Conservation (phyloP, 2,329 filamentous ascomycete genomes). For the Beauveria asiatica region DNA sequence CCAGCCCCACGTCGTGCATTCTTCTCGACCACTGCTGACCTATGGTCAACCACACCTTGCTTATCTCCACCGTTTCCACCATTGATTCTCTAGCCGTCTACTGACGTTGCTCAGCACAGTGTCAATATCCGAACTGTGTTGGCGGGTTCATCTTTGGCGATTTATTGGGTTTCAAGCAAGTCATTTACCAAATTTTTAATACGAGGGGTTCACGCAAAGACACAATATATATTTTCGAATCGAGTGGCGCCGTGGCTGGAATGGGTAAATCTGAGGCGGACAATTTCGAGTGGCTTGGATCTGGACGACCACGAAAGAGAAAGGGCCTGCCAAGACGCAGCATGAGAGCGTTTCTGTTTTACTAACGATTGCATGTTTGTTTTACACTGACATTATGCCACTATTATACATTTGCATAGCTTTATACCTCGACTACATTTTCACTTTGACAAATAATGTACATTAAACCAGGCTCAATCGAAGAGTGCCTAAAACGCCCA, state of each 20-base stretch:
- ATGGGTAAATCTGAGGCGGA: too few relatives aligned
- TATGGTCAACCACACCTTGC: neutral
- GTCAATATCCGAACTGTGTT: too few relatives aligned
- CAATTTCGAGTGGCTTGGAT: too few relatives aligned
- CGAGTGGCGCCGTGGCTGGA: too few relatives aligned
- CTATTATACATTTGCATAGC: slow-evolving; percentile 7
- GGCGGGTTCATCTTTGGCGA: too few relatives aligned
- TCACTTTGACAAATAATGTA: neutral
- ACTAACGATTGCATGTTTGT: neutral
- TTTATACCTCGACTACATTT: neutral
- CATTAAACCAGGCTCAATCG: neutral
- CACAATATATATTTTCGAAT: too few relatives aligned
- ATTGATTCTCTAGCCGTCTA: too few relatives aligned
- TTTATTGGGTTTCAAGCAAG: too few relatives aligned
- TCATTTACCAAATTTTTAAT: too few relatives aligned
- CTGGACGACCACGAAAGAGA: neutral
- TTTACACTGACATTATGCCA: neutral
- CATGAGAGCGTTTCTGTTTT: slow-evolving; percentile 3
- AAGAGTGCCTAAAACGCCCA: neutral
- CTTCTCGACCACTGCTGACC: neutral
- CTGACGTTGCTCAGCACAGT: too few relatives aligned
- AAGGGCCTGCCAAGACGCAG: neutral
- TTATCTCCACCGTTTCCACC: neutral
- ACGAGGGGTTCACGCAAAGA: too few relatives aligned
- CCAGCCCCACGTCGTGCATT: neutral